Evolutionary conservation across 1,139 yeast species (phyloP).

Genomic region (Yamadazyma jaroonii): DNA sequence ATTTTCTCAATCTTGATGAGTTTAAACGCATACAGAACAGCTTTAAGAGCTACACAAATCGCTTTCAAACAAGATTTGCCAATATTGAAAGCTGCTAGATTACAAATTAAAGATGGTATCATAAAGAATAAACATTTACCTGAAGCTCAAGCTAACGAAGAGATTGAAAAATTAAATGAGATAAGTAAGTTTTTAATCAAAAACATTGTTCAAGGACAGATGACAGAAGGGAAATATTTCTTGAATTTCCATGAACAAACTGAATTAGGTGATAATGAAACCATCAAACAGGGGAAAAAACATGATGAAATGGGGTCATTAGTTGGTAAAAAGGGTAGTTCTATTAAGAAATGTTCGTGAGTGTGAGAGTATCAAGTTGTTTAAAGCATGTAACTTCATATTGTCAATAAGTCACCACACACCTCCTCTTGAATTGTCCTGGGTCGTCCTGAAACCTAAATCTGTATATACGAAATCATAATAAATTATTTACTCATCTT

Average conservation of each 20-base stretch:
- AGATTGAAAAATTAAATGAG: constrained; percentile 62
- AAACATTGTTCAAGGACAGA: constrained; percentile 83
- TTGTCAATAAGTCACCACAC: too few species aligned
- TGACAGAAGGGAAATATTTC: constrained; percentile 45
- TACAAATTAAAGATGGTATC: constrained; percentile 62
- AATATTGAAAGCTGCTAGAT: constrained; percentile 61
- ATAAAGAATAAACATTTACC: constrained; percentile 26
- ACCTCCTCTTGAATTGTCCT: too few species aligned
- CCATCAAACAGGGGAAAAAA: constrained; percentile 34
- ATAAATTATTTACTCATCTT: too few species aligned
- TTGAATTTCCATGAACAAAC: constrained; percentile 77
- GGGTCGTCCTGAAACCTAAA: too few species aligned
- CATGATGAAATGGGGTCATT: constrained; percentile 38
- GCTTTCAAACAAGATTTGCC: constrained; percentile 61
- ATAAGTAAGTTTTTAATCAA: constrained; percentile 63
- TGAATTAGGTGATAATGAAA: constrained; percentile 86
- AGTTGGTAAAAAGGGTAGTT: constrained; percentile 34
- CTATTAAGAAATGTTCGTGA: constrained; percentile 11
- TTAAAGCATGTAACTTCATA: too few species aligned
- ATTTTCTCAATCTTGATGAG: not conserved
- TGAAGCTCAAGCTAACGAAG: constrained; percentile 45
- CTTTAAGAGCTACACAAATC: constrained; percentile 65
- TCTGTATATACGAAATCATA: too few species aligned
- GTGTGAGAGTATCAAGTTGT: not conserved
- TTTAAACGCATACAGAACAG: constrained; percentile 58